Conservation (phyloP, 768 basidiomycete genomes). For the Suillus bovinus region DNA sequence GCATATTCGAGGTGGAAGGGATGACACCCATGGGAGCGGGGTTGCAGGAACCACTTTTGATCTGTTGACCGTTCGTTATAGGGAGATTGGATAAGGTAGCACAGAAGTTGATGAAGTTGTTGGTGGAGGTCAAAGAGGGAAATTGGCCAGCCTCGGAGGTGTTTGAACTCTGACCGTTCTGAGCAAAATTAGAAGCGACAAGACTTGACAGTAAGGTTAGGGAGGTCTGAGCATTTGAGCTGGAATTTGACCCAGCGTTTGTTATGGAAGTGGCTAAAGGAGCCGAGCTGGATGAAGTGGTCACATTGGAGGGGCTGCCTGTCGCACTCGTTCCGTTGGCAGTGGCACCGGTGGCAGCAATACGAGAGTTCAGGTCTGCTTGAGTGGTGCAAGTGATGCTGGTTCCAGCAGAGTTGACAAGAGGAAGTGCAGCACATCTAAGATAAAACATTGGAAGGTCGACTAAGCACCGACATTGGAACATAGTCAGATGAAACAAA, state of each 20-base stretch:
- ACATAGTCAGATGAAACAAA: neutral
- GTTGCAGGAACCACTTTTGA: constrained; percentile 56
- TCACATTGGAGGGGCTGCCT: constrained; percentile 11
- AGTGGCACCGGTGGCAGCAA: constrained; percentile 37
- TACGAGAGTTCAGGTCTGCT: constrained; percentile 47
- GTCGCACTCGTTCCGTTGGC: constrained; percentile 22
- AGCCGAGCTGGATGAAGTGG: constrained; percentile 17
- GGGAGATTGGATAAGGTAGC: constrained; percentile 45
- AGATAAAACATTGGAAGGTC: neutral
- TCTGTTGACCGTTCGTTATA: constrained; percentile 62
- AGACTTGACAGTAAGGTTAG: constrained; percentile 47
- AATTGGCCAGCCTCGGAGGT: constrained; percentile 45
- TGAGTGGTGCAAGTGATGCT: constrained; percentile 52
- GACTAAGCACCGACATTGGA: neutral
- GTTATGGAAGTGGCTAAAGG: constrained; percentile 10
- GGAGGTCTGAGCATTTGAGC: constrained; percentile 24
- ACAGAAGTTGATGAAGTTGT: constrained; percentile 79
- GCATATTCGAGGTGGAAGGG: constrained; percentile 48
- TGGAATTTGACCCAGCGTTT: constrained; percentile 17
- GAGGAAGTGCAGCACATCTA: constrained; percentile 45
- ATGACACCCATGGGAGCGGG: constrained; percentile 62
- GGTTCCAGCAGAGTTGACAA: constrained; percentile 50
- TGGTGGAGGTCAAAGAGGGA: constrained; percentile 58
- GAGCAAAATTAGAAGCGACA: constrained; percentile 54
- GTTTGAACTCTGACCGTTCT: constrained; percentile 43